These are phyloP conservation scores for Calocybe cyanea DNA, from an alignment of 768 basidiomycete genomes.

Conservation along the genomic window DNA sequence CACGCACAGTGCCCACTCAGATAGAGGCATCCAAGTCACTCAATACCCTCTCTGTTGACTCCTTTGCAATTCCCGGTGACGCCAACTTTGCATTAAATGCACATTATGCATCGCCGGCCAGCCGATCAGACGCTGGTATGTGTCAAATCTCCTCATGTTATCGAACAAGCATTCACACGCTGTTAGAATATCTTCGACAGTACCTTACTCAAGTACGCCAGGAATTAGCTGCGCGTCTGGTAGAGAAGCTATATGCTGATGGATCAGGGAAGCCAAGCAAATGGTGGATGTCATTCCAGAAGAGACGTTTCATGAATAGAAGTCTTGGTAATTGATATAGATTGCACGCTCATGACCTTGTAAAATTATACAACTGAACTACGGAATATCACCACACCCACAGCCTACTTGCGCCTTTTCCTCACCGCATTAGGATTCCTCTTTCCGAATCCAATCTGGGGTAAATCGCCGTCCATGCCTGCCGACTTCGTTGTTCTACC, in stretches of 20 bases:
- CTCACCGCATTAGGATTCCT: conserved; percentile 83
- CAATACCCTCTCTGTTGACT: conserved; percentile 91
- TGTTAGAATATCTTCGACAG: conserved; percentile 78
- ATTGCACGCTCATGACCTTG: conserved; percentile 15
- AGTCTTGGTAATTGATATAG: conserved; percentile 63
- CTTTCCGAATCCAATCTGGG: conserved; percentile 80
- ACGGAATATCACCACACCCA: conserved; percentile 9
- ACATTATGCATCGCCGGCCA: conserved; percentile 80
- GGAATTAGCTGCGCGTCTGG: conserved; percentile 82
- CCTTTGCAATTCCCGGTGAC: conserved; percentile 92
- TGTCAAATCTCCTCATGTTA: conserved; percentile 1
- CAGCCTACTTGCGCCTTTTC: conserved; percentile 51
- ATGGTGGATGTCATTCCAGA: conserved; percentile 99
- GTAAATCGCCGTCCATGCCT: conserved; percentile 67
- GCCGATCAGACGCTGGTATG: conserved; percentile 75
- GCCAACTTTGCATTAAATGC: conserved; percentile 92
- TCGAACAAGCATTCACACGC: conserved; percentile 6
- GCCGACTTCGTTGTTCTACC: conserved; percentile 50
- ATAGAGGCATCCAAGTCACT: conserved; percentile 85
- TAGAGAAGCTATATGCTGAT: conserved; percentile 88
- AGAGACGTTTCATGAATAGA: conserved; percentile 93
- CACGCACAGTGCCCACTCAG: conserved; percentile 64
- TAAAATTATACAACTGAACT: conserved; percentile 9
- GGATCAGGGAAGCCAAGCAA: conserved; percentile 95
- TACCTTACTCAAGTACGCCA: conserved; percentile 93